Conservation (phyloP, 768 basidiomycete species). For the Psilocybe sp. region DNA sequence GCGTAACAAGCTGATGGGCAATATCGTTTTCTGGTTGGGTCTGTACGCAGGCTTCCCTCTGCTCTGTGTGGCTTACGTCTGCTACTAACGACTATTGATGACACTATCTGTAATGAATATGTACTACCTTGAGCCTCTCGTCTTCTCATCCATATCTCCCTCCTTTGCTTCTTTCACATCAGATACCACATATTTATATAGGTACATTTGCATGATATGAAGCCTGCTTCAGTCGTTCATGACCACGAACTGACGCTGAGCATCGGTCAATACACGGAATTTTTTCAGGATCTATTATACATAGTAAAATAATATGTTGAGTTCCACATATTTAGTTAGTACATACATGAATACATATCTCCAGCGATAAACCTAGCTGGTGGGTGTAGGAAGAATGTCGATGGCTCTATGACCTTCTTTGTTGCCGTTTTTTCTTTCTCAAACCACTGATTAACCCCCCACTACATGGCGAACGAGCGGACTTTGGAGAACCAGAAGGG, state of each 20-base stretch:
- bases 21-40: slow-evolving; percentile 91
- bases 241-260: too few species aligned
- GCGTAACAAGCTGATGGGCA: slow-evolving; percentile 78
- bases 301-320: too few species aligned
- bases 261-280: too few species aligned
- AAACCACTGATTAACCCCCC: background rate
- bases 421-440: background rate
- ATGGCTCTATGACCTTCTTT: too few species aligned
- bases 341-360: too few species aligned
- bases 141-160: background rate
- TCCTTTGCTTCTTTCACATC: background rate
- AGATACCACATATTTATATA: background rate
- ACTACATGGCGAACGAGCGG: slow-evolving; percentile 47
- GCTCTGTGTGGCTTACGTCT: slow-evolving; percentile 71
- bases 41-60: slow-evolving; percentile 91
- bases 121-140: too few species aligned
- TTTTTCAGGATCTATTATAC: too few species aligned
- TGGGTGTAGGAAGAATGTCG: too few species aligned
- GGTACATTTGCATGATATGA: too few species aligned
- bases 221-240: too few species aligned
- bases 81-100: slow-evolving; percentile 25
- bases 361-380: too few species aligned
- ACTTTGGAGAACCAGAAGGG: slow-evolving; percentile 97
- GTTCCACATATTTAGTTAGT: too few species aligned
- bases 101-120: background rate